Evolutionary conservation across 495 filamentous ascomycete genomes (phyloP).

Genomic region (Tuber calosporum): DNA sequence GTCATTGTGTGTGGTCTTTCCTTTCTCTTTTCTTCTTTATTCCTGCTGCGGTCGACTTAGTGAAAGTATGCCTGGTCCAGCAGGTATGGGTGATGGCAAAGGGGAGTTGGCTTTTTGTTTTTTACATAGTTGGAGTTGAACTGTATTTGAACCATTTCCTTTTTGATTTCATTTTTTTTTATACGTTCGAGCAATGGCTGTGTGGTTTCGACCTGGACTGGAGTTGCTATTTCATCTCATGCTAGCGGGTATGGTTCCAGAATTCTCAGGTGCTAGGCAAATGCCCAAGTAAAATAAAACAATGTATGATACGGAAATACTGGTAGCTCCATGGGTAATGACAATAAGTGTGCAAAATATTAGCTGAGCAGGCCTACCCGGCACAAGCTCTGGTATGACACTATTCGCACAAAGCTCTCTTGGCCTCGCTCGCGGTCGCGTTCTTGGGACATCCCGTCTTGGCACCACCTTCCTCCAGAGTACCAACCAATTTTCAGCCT

Average conservation of each 20-base stretch:
- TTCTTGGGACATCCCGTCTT: background rate
- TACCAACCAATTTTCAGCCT: background rate
- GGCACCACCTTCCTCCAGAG: background rate
- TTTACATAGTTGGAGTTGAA: slow-evolving; percentile 5
- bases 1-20: background rate
- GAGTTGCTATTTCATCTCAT: background rate
- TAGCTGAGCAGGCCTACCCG: background rate
- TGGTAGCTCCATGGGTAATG: background rate
- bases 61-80: background rate
- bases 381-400: background rate
- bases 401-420: background rate
- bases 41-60: background rate
- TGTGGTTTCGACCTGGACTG: background rate
- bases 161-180: slow-evolving; percentile 2
- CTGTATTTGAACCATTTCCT: background rate
- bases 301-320: background rate
- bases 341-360: background rate
- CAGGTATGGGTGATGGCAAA: background rate
- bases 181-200: background rate
- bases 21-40: slow-evolving; percentile 5
- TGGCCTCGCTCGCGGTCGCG: background rate
- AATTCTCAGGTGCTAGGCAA: background rate
- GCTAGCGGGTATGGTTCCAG: background rate
- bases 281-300: background rate
- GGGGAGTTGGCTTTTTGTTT: slow-evolving; percentile 5